Base-by-base conservation (phyloP, 1,284 basidiomycete species). In the Sanghuangporus weigelae region DNA sequence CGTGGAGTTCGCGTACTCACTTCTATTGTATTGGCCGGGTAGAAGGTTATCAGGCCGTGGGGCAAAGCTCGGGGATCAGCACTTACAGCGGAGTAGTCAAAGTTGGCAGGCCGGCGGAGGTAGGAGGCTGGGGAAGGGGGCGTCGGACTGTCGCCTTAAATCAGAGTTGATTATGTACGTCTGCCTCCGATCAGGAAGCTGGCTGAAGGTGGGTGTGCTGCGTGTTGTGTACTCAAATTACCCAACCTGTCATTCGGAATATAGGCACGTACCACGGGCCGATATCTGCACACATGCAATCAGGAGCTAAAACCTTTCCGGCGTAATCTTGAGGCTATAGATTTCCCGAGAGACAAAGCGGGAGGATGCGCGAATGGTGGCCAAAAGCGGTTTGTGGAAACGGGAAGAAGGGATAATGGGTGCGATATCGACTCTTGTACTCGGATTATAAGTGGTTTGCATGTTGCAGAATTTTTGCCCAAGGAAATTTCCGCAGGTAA, bases 41-140 rank as follows among this genome's bases (percentile, higher is more conserved):
- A 26, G 16, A 57, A 42, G 56, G 56, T 38, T 57, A 57, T 57
- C 56, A 48, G 35, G 21, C 51, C 56, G 57, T 40, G 36, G 61
- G 42, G 35, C 57, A 48, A 46, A 23, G 51, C 60, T 46, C 54
- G 51, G 55, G 21, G 54, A 57, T 57, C 60, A 55, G 58, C 42
- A 62, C 26, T 14, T 35, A 54, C 31, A 50, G 44, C 56, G 51
- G 53, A 56, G 19, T n/a, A 60, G 66, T 62, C 63, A 67, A 51
- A 64, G 54, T 62, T 63, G 68, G 68, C 66, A 69, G 68, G 79
- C 84, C 85, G 85, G 85, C 85, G 85, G 85, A 86, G 82, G 83
- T 86, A 87, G 79, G 83, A 71, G 72, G 68, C 68, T 64, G 65
- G 64, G 65, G 63, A 55, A 62, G 66, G 61, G 62, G 53, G 53